Conservation (phyloP, 352 stramenopile genomes). For the Phytophthora sansomeana region DNA sequence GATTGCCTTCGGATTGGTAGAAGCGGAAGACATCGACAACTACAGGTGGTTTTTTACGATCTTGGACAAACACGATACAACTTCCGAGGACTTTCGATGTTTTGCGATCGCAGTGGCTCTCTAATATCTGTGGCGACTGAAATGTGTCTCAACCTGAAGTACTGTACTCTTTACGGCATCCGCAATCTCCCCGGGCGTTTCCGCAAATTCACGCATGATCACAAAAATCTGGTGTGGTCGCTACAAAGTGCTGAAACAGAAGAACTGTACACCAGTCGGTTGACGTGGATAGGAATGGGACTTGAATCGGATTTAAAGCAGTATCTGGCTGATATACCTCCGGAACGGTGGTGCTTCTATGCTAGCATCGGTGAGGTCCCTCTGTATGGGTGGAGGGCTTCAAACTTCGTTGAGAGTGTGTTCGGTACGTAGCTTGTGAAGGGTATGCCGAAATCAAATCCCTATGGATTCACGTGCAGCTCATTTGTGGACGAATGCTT, state of each 20-base stretch:
- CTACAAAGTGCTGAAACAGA: slow-evolving; percentile 2
- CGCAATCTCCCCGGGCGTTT: background rate
- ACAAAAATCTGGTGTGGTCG: background rate
- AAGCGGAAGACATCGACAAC: slow-evolving; percentile 3
- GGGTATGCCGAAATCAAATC: background rate
- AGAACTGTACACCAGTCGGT: background rate
- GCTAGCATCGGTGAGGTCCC: background rate
- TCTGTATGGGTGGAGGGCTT: slow-evolving; percentile 10
- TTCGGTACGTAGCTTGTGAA: slow-evolving; percentile 9
- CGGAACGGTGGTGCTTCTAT: background rate
- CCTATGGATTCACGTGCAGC: slow-evolving; percentile 8
- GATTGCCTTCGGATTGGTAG: slow-evolving; percentile 2
- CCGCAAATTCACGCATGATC: background rate
- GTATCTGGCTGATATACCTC: background rate
- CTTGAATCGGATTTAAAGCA: background rate
- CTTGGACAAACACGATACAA: background rate
- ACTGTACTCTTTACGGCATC: slow-evolving; percentile 7
- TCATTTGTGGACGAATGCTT: slow-evolving; percentile 2
- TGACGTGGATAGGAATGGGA: slow-evolving; percentile 4
- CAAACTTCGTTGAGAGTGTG: slow-evolving; percentile 13
- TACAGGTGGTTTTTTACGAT: slow-evolving; percentile 9
- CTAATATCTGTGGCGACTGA: background rate
- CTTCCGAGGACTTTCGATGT: background rate
- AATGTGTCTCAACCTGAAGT: background rate
- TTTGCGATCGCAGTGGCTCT: slow-evolving; percentile 1